Evolutionary conservation across 106 monocot genomes (phyloP), one percentile per base, ranked within the genome.

Genomic region (Apostasia ramifera): DNA sequence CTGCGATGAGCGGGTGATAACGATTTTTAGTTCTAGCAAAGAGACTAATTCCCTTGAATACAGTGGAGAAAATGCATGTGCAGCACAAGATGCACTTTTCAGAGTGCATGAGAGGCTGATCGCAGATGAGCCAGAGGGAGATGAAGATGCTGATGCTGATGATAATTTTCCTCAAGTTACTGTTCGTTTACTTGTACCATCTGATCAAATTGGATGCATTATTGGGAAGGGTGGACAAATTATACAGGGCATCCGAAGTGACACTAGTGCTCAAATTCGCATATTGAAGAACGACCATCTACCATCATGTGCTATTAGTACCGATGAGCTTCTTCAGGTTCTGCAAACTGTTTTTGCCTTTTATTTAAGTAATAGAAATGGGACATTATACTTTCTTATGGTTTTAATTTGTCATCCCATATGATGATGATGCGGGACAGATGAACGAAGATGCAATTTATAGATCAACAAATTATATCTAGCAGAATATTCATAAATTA

Each of bases 301-400:
- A n/a, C 90, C 90, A 73, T 62, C 82, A 6, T 90, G 90, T 86
- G 90, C 90, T 57, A 56, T 83, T 40, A 77, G 70, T 50, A 63
- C 76, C 44, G 90, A 95, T 82, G 95, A 95, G 61, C 89, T 95
- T 76, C 83, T 95, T 8, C 95, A 92, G 91, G 95, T 95, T 81
- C 49, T 57, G 40, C 0, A 47, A 26, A 47, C 15, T 65, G 15
- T 48, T 49, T 49, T 65, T 65, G 48, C 65, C 47, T 8, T 2
- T 1, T n/a, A 2, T 48, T 12, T 47, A 5, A 49, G 37, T 48
- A 65, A 48, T 11, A 26, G 15, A 1, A 0, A 65, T 44, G 50
- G 50, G 6, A 0, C 50, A 50, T 50, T 26, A 26, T 26, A 26
- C 26, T 26, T 26, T 26, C 26, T 26, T 26, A 26, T 26, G 26